A percentile compares a stretch with the other conserved stretches of the same genome.
Evolutionary conservation across 176 grass and related monocot species (phyloP).

Genomic region (Urochloa ruziziensis): DNA sequence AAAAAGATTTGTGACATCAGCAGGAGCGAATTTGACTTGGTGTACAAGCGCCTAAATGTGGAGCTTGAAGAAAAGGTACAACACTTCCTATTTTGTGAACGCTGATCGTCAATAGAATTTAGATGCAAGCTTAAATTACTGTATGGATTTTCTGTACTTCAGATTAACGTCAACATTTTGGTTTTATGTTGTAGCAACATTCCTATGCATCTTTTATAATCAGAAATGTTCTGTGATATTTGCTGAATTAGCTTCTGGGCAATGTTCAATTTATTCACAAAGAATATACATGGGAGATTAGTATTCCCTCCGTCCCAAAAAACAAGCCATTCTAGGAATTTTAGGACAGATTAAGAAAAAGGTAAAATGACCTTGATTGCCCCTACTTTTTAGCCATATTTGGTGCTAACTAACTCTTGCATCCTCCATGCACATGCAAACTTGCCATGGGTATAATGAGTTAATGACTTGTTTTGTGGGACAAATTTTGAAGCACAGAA

Average conservation of each 20-base stretch:
- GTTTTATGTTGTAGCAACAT: background rate
- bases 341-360: too few species aligned
- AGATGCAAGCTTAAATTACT: background rate
- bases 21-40: slow-evolving; percentile 79
- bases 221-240: background rate
- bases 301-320: too few species aligned
- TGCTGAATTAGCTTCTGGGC: background rate
- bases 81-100: background rate
- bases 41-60: slow-evolving; percentile 79
- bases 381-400: too few species aligned
- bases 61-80: slow-evolving; percentile 84
- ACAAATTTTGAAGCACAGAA: too few species aligned
- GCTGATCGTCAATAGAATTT: background rate
- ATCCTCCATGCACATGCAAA: too few species aligned
- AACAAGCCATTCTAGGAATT: too few species aligned
- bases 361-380: too few species aligned
- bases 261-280: background rate
- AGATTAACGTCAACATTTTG: background rate
- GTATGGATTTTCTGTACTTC: background rate
- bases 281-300: background rate
- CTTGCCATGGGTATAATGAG: too few species aligned
- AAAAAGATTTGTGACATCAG: slow-evolving; percentile 95
- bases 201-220: background rate
- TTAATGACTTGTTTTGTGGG: too few species aligned
- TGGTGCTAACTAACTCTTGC: too few species aligned